Evolutionary conservation across 495 filamentous ascomycete genomes (phyloP).

Genomic region (Podospora pseudocomata): DNA sequence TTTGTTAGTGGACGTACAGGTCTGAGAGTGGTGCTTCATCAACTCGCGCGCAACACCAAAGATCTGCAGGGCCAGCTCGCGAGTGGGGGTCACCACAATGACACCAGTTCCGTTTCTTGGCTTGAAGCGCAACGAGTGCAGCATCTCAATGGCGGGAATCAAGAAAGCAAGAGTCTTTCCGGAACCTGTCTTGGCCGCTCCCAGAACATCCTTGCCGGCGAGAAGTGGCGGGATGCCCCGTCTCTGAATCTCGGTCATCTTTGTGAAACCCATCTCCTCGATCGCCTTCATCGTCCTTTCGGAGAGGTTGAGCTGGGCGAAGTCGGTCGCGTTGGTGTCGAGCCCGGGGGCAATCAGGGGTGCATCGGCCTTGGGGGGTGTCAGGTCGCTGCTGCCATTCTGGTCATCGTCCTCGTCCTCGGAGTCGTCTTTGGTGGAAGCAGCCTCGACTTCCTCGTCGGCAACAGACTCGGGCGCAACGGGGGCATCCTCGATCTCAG

Average conservation of each 20-base stretch:
- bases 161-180: conserved; percentile 95
- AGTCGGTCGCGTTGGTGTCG: conserved; percentile 44
- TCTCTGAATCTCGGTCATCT: conserved; percentile 94
- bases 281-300: conserved; percentile 86
- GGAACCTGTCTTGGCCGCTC: conserved; percentile 93
- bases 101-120: conserved; percentile 71
- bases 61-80: conserved; percentile 92
- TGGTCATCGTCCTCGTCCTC: conserved; percentile 27
- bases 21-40: conserved; percentile 75
- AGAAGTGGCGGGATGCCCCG: conserved; percentile 82
- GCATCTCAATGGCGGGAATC: conserved; percentile 93
- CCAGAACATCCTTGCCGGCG: conserved; percentile 89
- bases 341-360: conserved; percentile 32
- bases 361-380: conserved; percentile 19
- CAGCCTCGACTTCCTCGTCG: conserved; percentile 16
- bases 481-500: conserved; percentile 19
- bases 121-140: conserved; percentile 85
- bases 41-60: conserved; percentile 93
- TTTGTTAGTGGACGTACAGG: conserved; percentile 33
- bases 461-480: conserved; percentile 17
- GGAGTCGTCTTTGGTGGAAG: conserved; percentile 24
- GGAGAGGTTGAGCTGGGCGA: conserved; percentile 80
- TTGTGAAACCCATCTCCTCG: conserved; percentile 84
- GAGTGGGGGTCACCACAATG: conserved; percentile 80
- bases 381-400: conserved; percentile 19